These are phyloP conservation scores for Fusarium sp. DNA, from an alignment of 2,329 filamentous ascomycete genomes.

Conservation along the genomic window DNA sequence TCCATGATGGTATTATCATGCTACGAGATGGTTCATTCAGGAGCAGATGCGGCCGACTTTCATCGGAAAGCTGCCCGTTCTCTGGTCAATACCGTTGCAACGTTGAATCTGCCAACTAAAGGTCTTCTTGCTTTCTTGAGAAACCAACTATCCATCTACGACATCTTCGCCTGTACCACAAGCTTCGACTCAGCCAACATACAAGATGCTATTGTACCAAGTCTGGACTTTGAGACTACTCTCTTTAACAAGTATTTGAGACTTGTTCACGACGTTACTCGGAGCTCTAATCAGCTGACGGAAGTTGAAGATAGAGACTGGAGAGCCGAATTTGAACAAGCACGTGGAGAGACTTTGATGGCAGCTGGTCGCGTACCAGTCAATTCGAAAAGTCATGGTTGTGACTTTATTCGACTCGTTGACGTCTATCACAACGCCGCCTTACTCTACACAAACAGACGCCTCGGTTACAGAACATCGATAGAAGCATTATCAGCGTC, in stretches of 20 bases:
- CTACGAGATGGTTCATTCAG: conserved; percentile 28
- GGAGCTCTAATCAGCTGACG: conserved; percentile 31
- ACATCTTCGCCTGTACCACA: conserved; percentile 25
- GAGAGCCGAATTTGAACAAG: conserved; percentile 42
- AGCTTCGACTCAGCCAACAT: conserved; percentile 42
- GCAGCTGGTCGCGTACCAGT: conserved; percentile 42
- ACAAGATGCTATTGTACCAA: conserved; percentile 37
- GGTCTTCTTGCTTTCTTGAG: conserved; percentile 13
- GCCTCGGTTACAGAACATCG: conserved; percentile 27
- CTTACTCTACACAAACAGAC: conserved; percentile 45
- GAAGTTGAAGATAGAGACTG: background rate
- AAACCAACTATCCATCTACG: conserved; percentile 24
- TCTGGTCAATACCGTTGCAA: conserved; percentile 10
- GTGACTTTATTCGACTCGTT: conserved; percentile 46
- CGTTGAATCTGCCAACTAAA: background rate
- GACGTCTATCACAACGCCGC: conserved; percentile 47
- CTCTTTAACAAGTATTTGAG: conserved; percentile 45
- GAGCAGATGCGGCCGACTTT: conserved; percentile 12
- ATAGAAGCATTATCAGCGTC: background rate
- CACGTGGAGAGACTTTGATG: conserved; percentile 45
- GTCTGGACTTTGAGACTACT: conserved; percentile 32
- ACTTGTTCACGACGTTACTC: conserved; percentile 20
- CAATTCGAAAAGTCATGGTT: conserved; percentile 20
- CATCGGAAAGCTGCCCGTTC: conserved; percentile 18
- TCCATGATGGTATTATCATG: conserved; percentile 22